Evolutionary conservation across 2,329 filamentous ascomycete genomes (phyloP).

Genomic region (Calycina marina): DNA sequence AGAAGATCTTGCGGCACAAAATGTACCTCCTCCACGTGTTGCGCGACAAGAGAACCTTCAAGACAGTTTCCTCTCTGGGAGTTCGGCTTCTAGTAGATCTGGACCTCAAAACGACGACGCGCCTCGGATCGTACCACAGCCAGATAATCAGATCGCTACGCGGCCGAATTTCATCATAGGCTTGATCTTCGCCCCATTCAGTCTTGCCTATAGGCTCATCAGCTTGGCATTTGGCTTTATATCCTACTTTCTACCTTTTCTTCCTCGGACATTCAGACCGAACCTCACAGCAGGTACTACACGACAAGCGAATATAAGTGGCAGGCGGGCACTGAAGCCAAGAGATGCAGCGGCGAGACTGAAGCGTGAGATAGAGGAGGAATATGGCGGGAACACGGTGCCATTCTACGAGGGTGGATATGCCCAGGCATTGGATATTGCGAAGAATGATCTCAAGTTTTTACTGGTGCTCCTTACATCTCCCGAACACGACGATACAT

Average conservation of each 20-base stretch:
- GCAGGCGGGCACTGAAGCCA: conserved; percentile 64
- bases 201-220: conserved; percentile 58
- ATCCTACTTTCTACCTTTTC: conserved; percentile 64
- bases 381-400: conserved; percentile 60
- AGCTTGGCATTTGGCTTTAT: conserved; percentile 57
- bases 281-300: conserved; percentile 39
- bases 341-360: conserved; percentile 81
- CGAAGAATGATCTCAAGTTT: conserved; percentile 85
- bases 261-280: conserved; percentile 51
- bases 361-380: conserved; percentile 86
- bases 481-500: conserved; percentile 87
- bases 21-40: conserved; percentile 45
- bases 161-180: conserved; percentile 63
- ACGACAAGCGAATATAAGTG: conserved; percentile 44
- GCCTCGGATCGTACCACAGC: conserved; percentile 70
- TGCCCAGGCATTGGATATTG: conserved; percentile 77
- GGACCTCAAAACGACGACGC: conserved; percentile 36
- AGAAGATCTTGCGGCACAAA: conserved; percentile 53
- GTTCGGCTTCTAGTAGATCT: conserved; percentile 16
- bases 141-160: conserved; percentile 47
- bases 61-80: conserved; percentile 33
- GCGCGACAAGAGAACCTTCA: conserved; percentile 62
- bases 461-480: conserved; percentile 78
- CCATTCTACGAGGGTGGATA: conserved; percentile 82
- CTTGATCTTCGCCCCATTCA: conserved; percentile 69